These are phyloP conservation scores for Lipomyces anomalus DNA, from an alignment of 805 yeast genomes.

Conservation along the genomic window DNA sequence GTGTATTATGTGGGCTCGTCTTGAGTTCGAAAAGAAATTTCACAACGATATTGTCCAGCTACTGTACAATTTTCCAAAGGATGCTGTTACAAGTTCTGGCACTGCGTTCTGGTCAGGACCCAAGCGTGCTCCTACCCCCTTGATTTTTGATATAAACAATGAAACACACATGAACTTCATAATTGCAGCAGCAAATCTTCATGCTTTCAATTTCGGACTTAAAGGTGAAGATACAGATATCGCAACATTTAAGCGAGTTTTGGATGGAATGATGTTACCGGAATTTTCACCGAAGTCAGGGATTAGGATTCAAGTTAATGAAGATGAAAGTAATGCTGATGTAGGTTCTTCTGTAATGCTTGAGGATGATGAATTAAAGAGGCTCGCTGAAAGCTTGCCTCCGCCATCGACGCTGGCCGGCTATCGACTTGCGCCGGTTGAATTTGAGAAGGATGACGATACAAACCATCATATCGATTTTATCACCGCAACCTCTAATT, in stretches of 20 bases:
- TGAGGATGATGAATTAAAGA: slow-evolving; percentile 60
- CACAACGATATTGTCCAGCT: slow-evolving; percentile 83
- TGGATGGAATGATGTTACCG: slow-evolving; percentile 46
- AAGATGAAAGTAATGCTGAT: slow-evolving; percentile 68
- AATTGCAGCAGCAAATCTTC: slow-evolving; percentile 82
- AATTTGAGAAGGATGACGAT: slow-evolving; percentile 97
- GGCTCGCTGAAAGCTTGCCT: slow-evolving; percentile 74
- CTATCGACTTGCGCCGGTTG: slow-evolving; percentile 79
- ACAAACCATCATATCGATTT: slow-evolving; percentile 94
- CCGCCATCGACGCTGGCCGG: slow-evolving; percentile 85
- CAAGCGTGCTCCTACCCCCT: slow-evolving; percentile 90
- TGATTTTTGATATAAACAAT: slow-evolving; percentile 67
- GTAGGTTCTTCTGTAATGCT: slow-evolving; percentile 31
- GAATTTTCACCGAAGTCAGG: slow-evolving; percentile 73
- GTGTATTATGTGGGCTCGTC: slow-evolving; percentile 92
- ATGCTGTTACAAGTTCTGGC: slow-evolving; percentile 84
- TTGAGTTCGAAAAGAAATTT: slow-evolving; percentile 79
- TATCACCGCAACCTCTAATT: slow-evolving; percentile 90
- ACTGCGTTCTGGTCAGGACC: slow-evolving; percentile 98
- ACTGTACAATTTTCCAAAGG: slow-evolving; percentile 89
- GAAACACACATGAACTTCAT: slow-evolving; percentile 76
- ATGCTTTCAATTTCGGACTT: slow-evolving; percentile 86
- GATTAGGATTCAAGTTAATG: slow-evolving; percentile 79
- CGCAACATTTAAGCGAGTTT: slow-evolving; percentile 50
- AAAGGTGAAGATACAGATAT: slow-evolving; percentile 63